phyloP scores from a whole-genome alignment of 2,329 filamentous ascomycete genomes.

The Aspergillus persii region DNA sequence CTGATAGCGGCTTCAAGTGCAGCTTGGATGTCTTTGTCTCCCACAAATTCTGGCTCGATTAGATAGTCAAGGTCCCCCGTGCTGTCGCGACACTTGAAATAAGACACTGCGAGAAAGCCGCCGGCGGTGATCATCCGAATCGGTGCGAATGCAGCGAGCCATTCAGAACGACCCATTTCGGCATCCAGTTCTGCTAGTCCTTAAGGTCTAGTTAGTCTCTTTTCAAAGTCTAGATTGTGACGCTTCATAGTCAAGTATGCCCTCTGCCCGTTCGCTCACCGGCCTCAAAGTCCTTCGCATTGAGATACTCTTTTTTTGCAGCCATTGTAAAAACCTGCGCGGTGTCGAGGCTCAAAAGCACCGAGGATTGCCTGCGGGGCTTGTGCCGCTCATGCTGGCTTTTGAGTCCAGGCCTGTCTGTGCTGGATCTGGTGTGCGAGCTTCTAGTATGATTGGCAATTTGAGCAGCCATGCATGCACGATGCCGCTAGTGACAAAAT shows the following conservation, averaged over 20 bases:
- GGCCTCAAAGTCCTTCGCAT: background rate
- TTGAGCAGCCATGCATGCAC: background rate
- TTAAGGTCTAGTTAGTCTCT: constrained; percentile 4
- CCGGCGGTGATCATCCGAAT: constrained; percentile 31
- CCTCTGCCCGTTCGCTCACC: background rate
- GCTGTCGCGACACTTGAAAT: constrained; percentile 30
- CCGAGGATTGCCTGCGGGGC: background rate
- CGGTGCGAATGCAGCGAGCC: constrained; percentile 32
- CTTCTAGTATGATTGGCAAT: background rate
- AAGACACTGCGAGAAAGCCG: constrained; percentile 31
- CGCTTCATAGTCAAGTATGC: background rate
- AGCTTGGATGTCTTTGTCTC: constrained; percentile 30
- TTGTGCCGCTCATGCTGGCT: background rate
- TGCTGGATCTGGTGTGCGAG: background rate
- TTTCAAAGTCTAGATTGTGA: background rate
- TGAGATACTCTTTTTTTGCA: background rate
- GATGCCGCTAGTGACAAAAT: background rate
- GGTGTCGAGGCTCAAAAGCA: background rate
- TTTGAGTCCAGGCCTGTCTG: background rate
- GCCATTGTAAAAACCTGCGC: background rate
- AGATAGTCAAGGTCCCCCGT: constrained; percentile 34
- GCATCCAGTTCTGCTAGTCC: constrained; percentile 30
- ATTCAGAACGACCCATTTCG: constrained; percentile 29
- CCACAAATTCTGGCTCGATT: constrained; percentile 32
- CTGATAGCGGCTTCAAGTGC: constrained; percentile 26